Percentiles rank a stretch among this genome's conserved stretches.
These are phyloP conservation scores for Helenozyma baotianmanensis DNA, from an alignment of 805 yeast genomes.

Conservation along the genomic window DNA sequence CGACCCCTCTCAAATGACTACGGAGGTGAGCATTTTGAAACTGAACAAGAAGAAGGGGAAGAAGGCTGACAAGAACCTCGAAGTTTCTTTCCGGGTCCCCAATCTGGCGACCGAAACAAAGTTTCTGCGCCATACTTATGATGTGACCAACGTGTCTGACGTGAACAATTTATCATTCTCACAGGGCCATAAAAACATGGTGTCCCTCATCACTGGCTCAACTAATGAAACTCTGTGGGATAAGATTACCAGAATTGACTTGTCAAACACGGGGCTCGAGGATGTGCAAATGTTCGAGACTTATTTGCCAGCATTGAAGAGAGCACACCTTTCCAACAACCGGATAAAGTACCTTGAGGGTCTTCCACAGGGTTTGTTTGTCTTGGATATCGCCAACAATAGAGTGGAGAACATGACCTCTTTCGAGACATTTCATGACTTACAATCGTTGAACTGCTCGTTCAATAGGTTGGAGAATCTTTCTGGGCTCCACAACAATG, in stretches of 20 bases:
- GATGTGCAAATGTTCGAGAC: slow-evolving; percentile 40
- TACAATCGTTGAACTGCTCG: slow-evolving; percentile 40
- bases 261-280: slow-evolving; percentile 31
- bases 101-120: slow-evolving; percentile 5
- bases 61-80: slow-evolving; percentile 19
- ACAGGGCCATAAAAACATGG: slow-evolving; percentile 40
- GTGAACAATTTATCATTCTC: slow-evolving; percentile 45
- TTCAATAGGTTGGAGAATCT: slow-evolving; percentile 34
- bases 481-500: slow-evolving; percentile 31
- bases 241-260: slow-evolving; percentile 29
- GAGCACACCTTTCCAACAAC: slow-evolving; percentile 41
- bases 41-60: slow-evolving; percentile 1
- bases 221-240: slow-evolving; percentile 41
- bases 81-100: slow-evolving; percentile 41
- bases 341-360: slow-evolving; percentile 42
- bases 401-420: slow-evolving; percentile 37
- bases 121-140: slow-evolving; percentile 14
- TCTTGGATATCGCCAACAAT: slow-evolving; percentile 37
- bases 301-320: slow-evolving; percentile 41
- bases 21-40: slow-evolving; percentile 7
- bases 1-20: neutral
- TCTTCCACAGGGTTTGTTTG: slow-evolving; percentile 35
- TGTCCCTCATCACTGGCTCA: slow-evolving; percentile 40
- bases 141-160: slow-evolving; percentile 42
- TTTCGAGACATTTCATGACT: slow-evolving; percentile 34